Evolutionary conservation across 176 grass and related monocot species (phyloP).

Genomic region (Poa annua): DNA sequence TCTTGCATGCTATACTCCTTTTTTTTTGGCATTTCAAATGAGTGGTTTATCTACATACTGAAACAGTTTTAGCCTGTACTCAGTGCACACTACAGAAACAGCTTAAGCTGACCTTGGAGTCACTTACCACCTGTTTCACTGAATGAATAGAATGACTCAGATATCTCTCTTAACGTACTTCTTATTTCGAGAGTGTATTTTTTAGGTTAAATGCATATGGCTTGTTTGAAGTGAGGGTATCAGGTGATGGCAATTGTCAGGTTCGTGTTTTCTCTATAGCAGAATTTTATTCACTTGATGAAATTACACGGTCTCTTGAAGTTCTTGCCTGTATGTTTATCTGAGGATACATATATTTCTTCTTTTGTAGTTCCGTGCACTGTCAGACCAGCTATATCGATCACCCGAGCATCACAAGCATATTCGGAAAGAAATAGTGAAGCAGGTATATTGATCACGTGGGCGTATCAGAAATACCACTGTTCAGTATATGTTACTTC

Average conservation of each 20-base stretch:
- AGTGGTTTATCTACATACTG: background rate
- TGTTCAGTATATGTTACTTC: conserved; percentile 24
- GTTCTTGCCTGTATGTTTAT: conserved; percentile 18
- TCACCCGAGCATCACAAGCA: conserved; percentile 92
- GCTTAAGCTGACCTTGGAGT: conserved; percentile 8
- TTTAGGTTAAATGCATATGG: conserved; percentile 89
- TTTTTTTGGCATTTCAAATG: conserved; percentile 20
- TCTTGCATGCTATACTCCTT: background rate
- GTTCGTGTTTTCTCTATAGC: conserved; percentile 43
- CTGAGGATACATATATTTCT: conserved; percentile 21
- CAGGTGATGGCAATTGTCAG: conserved; percentile 99
- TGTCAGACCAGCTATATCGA: conserved; percentile 91
- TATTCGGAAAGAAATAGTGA: conserved; percentile 96
- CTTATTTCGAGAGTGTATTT: conserved; percentile 30
- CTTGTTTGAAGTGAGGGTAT: conserved; percentile 83
- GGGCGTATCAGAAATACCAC: background rate
- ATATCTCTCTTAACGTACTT: background rate
- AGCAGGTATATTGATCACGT: conserved; percentile 64
- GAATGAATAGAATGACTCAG: conserved; percentile 10
- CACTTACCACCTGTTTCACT: conserved; percentile 28
- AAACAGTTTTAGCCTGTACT: conserved; percentile 39
- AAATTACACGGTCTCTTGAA: conserved; percentile 25
- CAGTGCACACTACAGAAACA: background rate
- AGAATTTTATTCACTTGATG: conserved; percentile 22
- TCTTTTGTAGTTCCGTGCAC: conserved; percentile 83